Evolutionary conservation across 495 filamentous ascomycete genomes (phyloP).

Genomic region (Darksidea phi): DNA sequence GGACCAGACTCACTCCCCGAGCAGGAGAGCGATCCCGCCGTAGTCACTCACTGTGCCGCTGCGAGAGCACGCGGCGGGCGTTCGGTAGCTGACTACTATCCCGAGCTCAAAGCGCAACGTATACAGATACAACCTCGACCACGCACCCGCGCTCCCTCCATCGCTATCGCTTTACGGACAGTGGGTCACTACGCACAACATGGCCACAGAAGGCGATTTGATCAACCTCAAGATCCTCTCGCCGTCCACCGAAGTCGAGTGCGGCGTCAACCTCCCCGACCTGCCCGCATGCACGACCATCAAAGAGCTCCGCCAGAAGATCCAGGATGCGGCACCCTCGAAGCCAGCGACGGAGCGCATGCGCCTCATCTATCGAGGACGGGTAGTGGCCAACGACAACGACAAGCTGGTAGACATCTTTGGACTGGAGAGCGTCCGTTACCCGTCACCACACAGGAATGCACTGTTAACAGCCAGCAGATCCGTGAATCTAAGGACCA

Average conservation of each 20-base stretch:
- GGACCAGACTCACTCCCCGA: too few relatives aligned
- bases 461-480: constrained; percentile 7
- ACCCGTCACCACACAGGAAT: not conserved
- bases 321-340: constrained; percentile 37
- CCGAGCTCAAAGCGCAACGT: constrained; percentile 33
- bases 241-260: constrained; percentile 39
- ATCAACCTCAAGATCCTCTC: constrained; percentile 42
- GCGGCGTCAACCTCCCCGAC: constrained; percentile 28
- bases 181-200: not conserved
- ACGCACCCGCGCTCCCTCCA: not conserved
- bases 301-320: constrained; percentile 39
- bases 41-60: too few relatives aligned
- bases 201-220: constrained; percentile 17
- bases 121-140: constrained; percentile 9
- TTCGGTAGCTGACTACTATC: constrained; percentile 1
- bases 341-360: constrained; percentile 43
- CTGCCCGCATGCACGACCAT: constrained; percentile 39
- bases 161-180: not conserved
- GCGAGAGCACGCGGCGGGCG: not conserved
- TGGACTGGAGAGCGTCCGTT: constrained; percentile 27
- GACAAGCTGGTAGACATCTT: constrained; percentile 44
- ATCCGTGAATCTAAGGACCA: constrained; percentile 26
- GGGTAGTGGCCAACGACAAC: constrained; percentile 41
- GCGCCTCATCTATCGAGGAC: constrained; percentile 45
- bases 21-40: too few relatives aligned